Conservation (phyloP, 805 yeast species). For the Babjeviella inositovora region DNA sequence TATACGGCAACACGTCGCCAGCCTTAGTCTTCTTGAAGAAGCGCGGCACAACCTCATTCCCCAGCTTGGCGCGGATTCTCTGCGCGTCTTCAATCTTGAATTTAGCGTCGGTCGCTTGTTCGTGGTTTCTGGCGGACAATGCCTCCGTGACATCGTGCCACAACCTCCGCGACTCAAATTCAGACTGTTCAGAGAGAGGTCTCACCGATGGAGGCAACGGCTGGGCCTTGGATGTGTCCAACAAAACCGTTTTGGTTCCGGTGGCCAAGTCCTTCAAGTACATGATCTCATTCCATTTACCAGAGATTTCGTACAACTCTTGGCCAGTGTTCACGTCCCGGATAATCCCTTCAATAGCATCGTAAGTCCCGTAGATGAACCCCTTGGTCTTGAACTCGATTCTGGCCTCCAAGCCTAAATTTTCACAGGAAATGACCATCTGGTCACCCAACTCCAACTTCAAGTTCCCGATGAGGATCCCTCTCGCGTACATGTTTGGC, state of each 20-base stretch:
- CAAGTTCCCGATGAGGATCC: slow-evolving; percentile 80
- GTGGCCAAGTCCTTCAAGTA: slow-evolving; percentile 39
- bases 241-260: slow-evolving; percentile 29
- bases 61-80: slow-evolving; percentile 54
- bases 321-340: slow-evolving; percentile 34
- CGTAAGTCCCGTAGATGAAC: slow-evolving; percentile 82
- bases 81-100: slow-evolving; percentile 79
- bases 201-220: slow-evolving; percentile 56
- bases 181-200: slow-evolving; percentile 67
- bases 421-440: slow-evolving; percentile 54
- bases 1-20: too few species aligned
- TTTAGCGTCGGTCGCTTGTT: slow-evolving; percentile 77
- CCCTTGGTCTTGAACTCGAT: slow-evolving; percentile 95
- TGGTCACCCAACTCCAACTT: slow-evolving; percentile 89
- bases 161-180: slow-evolving; percentile 62
- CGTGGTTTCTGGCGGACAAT: slow-evolving; percentile 65
- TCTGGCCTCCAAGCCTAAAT: slow-evolving; percentile 47
- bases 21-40: too few species aligned
- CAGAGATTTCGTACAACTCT: slow-evolving; percentile 49
- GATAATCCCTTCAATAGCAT: slow-evolving; percentile 68
- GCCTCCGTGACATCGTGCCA: slow-evolving; percentile 81
- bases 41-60: too few species aligned
- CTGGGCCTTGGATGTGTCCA: slow-evolving; percentile 40
- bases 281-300: slow-evolving; percentile 90
- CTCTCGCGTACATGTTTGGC: slow-evolving; percentile 92